Base-by-base conservation (phyloP, 2,329 filamentous ascomycete genomes). In the Amauroascus niger region DNA sequence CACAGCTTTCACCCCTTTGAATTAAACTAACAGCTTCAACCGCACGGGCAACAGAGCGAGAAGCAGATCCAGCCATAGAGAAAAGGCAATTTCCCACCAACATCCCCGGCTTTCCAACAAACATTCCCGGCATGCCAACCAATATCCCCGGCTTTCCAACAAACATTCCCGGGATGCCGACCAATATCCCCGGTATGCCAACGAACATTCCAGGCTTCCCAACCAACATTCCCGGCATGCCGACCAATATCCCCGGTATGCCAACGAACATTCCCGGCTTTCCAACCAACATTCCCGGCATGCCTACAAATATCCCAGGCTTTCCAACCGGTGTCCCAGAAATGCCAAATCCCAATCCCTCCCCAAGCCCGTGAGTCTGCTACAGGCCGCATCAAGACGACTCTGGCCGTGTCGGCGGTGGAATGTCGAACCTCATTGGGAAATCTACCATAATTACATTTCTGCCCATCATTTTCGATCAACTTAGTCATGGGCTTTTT, bases 61-160 rank as follows among this genome's bases (percentile, higher is more conserved):
- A 40, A 18, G 35, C 35, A 22, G 14, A 20, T 16, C 40, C 30
- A 18, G 40, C 9, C 13, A 18, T 52, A 13, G 50, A 46, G 22
- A 30, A 46, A 39, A 52, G 50, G 26, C 50, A 52, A 39, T 18
- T 46, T n/a, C 30, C 41, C 7, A 26, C 41, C 22, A 24, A n/a
- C 5, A 16, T 39, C 13, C 30, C 32, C 20, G 30, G 30, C 2
- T 35, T 49, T 1, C 46, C 45, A 24, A 28, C 41, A 5, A 26
- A n/a, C 9, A 26, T 40, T 35, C 22, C 47, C 3, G 14, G 8
- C 3, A 28, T 47, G n/a, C 45, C 45, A 6, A 47, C 45, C 1
- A 20, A 6, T 4, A 32, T 47, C 30, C 45, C 45, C 1, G 22
- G 22, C 22, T 35, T 47, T 30, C 41, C 41, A 28, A 16, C 37